Conservation (phyloP, 2,329 filamentous ascomycete species). For the Trichoderma sp. region DNA sequence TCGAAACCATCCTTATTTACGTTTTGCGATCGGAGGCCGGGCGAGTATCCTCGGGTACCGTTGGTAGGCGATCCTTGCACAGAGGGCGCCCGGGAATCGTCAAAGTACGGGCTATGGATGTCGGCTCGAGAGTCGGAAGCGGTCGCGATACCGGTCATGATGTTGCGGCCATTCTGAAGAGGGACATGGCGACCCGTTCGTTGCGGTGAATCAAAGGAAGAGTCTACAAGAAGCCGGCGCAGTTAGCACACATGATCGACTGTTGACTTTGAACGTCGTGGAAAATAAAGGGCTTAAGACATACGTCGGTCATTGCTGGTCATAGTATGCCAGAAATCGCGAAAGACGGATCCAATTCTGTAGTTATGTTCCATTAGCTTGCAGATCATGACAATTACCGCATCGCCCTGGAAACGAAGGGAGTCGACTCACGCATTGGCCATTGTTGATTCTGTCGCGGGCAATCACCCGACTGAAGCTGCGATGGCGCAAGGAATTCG, state of each 20-base stretch:
- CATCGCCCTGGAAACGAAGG: background rate
- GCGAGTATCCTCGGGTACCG: slow-evolving; percentile 66
- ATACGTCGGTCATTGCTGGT: slow-evolving; percentile 68
- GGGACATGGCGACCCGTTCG: slow-evolving; percentile 87
- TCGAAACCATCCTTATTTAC: slow-evolving; percentile 67
- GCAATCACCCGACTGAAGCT: background rate
- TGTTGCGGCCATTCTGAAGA: slow-evolving; percentile 76
- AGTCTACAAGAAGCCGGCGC: slow-evolving; percentile 57
- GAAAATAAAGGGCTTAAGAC: slow-evolving; percentile 28
- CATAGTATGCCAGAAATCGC: slow-evolving; percentile 94
- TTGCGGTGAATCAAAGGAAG: slow-evolving; percentile 88
- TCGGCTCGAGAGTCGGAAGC: slow-evolving; percentile 86
- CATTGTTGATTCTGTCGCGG: slow-evolving; percentile 21
- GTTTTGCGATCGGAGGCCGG: slow-evolving; percentile 76
- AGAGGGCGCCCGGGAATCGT: slow-evolving; percentile 61
- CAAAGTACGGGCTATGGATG: slow-evolving; percentile 73
- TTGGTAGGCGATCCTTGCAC: slow-evolving; percentile 36
- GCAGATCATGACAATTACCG: background rate
- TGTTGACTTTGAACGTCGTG: background rate
- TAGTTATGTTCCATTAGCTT: slow-evolving; percentile 7
- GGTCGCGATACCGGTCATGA: slow-evolving; percentile 84
- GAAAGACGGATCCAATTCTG: slow-evolving; percentile 70
- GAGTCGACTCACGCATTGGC: slow-evolving; percentile 25
- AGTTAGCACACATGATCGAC: slow-evolving; percentile 1
- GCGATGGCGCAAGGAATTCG: background rate